Conservation (phyloP, 2,329 filamentous ascomycete species). For the Colletotrichum sp. region DNA sequence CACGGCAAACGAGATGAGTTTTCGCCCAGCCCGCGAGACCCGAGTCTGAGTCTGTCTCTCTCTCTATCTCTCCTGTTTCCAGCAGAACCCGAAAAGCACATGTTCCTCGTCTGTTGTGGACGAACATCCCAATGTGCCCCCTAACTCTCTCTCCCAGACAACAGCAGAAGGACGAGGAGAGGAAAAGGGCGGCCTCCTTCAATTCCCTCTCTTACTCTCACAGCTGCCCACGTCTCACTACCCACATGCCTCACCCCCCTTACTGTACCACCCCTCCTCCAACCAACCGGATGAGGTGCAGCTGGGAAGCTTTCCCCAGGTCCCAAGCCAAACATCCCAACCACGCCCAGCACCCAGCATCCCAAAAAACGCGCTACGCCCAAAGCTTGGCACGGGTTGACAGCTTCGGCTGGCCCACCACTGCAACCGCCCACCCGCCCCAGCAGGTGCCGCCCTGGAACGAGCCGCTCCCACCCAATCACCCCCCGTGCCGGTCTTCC, state of each 20-base stretch:
- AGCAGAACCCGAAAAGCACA: background rate
- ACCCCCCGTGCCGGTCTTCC: conserved; percentile 12
- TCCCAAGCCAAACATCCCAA: background rate
- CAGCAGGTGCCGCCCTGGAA: background rate
- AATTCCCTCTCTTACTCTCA: background rate
- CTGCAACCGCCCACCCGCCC: background rate
- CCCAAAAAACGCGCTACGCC: background rate
- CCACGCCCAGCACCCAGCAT: background rate
- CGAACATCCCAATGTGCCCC: background rate
- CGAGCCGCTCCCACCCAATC: conserved; percentile 1
- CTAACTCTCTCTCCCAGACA: background rate
- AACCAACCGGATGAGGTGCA: background rate
- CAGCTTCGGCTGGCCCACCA: background rate
- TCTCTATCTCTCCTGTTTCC: background rate
- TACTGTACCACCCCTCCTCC: background rate
- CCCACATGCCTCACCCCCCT: background rate
- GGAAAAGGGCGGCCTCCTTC: background rate
- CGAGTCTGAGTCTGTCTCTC: background rate
- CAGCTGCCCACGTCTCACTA: background rate
- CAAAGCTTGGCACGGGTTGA: conserved; percentile 20
- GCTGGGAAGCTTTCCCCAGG: conserved; percentile 9
- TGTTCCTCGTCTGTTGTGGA: background rate
- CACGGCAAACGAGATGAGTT: background rate
- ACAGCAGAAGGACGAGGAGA: background rate
- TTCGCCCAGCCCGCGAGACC: background rate